phyloP scores from a whole-genome alignment of 257 asterid genomes.

The Verbena officinalis region DNA sequence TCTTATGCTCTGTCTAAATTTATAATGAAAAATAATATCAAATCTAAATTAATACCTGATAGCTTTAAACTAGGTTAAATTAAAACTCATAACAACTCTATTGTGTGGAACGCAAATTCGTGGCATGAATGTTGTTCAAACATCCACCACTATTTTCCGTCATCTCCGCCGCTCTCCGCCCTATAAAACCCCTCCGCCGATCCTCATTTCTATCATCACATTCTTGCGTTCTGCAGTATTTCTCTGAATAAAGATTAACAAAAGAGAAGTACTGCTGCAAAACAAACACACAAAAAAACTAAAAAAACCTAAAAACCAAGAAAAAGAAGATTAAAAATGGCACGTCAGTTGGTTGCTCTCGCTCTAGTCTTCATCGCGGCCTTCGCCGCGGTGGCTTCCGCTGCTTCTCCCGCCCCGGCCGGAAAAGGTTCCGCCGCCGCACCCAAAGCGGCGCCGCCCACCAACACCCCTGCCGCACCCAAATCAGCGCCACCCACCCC shows the following conservation, averaged over 20 bases:
- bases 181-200: slow-evolving; percentile 39
- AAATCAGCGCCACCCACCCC: no score
- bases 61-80: no score
- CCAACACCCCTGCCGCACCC: slow-evolving; percentile 38
- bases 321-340: slow-evolving; percentile 43
- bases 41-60: no score
- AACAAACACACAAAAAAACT: no score
- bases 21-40: no score
- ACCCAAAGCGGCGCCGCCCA: slow-evolving; percentile 41
- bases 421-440: no score
- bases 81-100: no score
- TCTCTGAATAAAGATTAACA: slow-evolving; percentile 28
- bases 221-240: slow-evolving; percentile 50
- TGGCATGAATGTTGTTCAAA: no score
- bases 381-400: slow-evolving; percentile 49
- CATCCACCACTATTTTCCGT: slow-evolving; percentile 23
- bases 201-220: slow-evolving; percentile 7
- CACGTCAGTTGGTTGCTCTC: slow-evolving; percentile 56
- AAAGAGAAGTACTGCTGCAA: slow-evolving; percentile 47
- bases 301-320: not conserved
- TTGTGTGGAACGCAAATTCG: no score
- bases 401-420: no score
- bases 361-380: slow-evolving; percentile 63
- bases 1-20: no score
- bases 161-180: slow-evolving; percentile 32